Base-by-base conservation (phyloP, 257 asterid genomes). In the Rehmannia glutinosa region DNA sequence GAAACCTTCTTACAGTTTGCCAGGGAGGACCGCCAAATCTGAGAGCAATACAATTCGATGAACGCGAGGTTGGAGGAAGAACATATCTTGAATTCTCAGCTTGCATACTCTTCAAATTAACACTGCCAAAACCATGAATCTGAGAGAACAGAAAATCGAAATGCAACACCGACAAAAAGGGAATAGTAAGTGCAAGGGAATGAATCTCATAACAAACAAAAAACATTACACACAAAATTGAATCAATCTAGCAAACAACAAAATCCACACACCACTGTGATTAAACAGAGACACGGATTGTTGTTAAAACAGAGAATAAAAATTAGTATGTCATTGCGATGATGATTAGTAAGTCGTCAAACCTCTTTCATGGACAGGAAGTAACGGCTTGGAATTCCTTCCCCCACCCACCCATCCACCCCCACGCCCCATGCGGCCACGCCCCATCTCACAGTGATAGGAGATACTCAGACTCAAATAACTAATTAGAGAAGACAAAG, bases 61-160 rank as follows among this genome's bases (percentile, higher is more conserved):
- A 82, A 10, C 99, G 96, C 15, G 97, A 91, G 27, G 82, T 79
- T 63, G 90, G 85, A 49, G 96, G 87, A 53, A 90, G 72, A 75
- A 83, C 75, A 75, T 82, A 59, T 66, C 82, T 73, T 33, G 85
- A 74, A 76, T 91, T 83, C 80, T 82, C 97, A 54, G 95, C 95
- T 80, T 94, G 99, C 88, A 94, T 65, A 67, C 91, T 85, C 90
- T 88, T 91, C 84, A 91, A 79, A 83, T 94, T 88, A 76, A 94
- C 82, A 79, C 99, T 94, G 97, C 80, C 78, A 84, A 81, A 83
- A 83, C 15, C 71, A 82, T 58, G 77, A 82, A 72, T 81, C 69
- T 80, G 79, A 84, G 90, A 81, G 77, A 75, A 68, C 75, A 68
- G 55, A 38, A 42, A 66, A 74, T 69, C 36, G 50, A 78, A 68